Conservation (phyloP, 495 filamentous ascomycete genomes). For the Daldinia loculata region DNA sequence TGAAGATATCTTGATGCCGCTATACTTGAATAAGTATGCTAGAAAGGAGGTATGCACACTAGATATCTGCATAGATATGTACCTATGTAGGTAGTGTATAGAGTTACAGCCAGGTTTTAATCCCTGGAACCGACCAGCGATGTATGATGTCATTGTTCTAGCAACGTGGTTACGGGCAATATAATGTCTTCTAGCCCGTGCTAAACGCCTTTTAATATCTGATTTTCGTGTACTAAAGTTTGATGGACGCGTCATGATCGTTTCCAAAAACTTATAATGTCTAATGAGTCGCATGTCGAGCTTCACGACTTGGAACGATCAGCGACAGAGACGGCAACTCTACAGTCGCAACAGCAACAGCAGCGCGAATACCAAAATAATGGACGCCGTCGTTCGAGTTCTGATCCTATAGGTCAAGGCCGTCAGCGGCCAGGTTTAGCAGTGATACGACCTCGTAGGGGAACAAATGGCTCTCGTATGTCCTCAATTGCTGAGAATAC, state of each 20-base stretch:
- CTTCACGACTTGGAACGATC: conserved; percentile 26
- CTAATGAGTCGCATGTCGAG: conserved; percentile 26
- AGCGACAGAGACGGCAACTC: conserved; percentile 22
- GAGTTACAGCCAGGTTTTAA: conserved; percentile 28
- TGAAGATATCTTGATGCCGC: background rate
- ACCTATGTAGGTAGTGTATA: background rate
- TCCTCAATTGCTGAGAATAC: conserved; percentile 27
- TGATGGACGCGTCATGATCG: conserved; percentile 12
- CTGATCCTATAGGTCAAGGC: conserved; percentile 37
- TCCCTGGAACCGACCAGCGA: conserved; percentile 11
- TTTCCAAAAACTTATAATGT: conserved; percentile 28
- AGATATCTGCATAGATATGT: too few relatives aligned
- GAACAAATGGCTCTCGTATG: conserved; percentile 28
- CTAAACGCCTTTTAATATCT: conserved; percentile 15
- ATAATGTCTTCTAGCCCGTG: conserved; percentile 1
- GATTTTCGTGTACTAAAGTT: conserved; percentile 11
- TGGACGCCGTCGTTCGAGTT: conserved; percentile 40
- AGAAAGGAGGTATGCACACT: background rate
- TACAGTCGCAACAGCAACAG: background rate
- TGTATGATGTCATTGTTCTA: conserved; percentile 34
- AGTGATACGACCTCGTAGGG: conserved; percentile 37
- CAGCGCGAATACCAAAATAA: conserved; percentile 5
- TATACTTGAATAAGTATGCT: background rate
- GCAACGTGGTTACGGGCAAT: background rate
- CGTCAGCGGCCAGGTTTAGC: conserved; percentile 38